Conservation (phyloP, 331 rosid species). For the Phaseolus coccineus region DNA sequence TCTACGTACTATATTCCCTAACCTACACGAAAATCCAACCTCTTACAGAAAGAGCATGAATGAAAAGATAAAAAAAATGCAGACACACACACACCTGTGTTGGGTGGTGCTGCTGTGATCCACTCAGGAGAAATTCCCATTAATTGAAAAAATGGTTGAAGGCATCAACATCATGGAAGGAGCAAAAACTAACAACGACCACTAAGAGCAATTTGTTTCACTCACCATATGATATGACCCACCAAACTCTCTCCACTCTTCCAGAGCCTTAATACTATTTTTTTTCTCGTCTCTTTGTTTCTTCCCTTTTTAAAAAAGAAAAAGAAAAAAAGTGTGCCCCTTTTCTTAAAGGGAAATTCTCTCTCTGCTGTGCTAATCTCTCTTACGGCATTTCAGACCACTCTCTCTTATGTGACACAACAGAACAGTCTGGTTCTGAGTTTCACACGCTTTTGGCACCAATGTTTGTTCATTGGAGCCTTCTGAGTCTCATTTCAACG, state of each 20-base stretch:
- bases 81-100: slow-evolving; percentile 34
- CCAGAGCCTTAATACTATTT: slow-evolving; percentile 39
- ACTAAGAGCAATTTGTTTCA: slow-evolving; percentile 39
- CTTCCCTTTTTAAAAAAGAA: not conserved
- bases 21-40: slow-evolving; percentile 42
- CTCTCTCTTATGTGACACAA: too few species aligned
- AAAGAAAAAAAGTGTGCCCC: not conserved
- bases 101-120: slow-evolving; percentile 40
- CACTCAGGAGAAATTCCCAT: slow-evolving; percentile 44
- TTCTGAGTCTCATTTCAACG: not conserved
- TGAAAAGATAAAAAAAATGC: not conserved
- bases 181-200: slow-evolving; percentile 53
- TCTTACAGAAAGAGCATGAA: slow-evolving; percentile 24
- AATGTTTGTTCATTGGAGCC: slow-evolving; percentile 30
- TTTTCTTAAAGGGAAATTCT: slow-evolving; percentile 10
- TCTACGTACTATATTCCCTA: slow-evolving; percentile 9
- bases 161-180: slow-evolving; percentile 53
- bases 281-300: slow-evolving; percentile 7
- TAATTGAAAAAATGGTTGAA: slow-evolving; percentile 43
- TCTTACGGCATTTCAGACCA: slow-evolving; percentile 12
- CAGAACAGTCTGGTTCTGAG: slow-evolving; percentile 40
- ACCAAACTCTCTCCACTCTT: slow-evolving; percentile 56
- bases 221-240: slow-evolving; percentile 47
- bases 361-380: not conserved
- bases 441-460: slow-evolving; percentile 26